These are phyloP conservation scores for Proteromonas lacertae DNA, from an alignment of 352 stramenopile genomes.

Conservation along the genomic window DNA sequence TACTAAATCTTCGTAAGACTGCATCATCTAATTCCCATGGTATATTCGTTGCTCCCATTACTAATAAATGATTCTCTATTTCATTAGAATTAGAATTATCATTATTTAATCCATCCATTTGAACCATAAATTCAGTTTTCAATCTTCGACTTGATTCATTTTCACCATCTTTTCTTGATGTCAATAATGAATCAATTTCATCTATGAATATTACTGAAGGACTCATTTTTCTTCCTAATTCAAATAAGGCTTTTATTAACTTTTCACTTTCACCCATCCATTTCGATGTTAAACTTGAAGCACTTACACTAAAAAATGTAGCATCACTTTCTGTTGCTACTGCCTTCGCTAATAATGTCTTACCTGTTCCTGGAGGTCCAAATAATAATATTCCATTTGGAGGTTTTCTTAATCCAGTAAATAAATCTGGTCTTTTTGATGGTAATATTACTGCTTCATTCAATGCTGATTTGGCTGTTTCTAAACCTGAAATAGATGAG, in stretches of 20 bases:
- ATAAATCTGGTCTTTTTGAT: conserved; percentile 62
- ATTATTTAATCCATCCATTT: too few relatives aligned
- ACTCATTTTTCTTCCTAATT: conserved; percentile 80
- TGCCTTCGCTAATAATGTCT: too few relatives aligned
- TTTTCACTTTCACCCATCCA: conserved; percentile 85
- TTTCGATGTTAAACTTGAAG: conserved; percentile 57
- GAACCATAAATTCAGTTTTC: conserved; percentile 94
- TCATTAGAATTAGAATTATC: too few relatives aligned
- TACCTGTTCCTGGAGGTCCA: too few relatives aligned
- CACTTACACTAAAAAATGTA: conserved; percentile 88
- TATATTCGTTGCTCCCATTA: too few relatives aligned
- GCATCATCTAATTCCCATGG: conserved; percentile 88
- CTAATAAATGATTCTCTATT: too few relatives aligned
- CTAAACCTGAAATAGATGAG: too few relatives aligned
- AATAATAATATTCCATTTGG: too few relatives aligned
- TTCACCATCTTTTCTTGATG: conserved; percentile 64
- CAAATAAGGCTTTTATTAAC: conserved; percentile 76
- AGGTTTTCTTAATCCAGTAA: too few relatives aligned
- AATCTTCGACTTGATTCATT: conserved; percentile 69
- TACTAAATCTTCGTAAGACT: conserved; percentile 70
- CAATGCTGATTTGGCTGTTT: conserved; percentile 72
- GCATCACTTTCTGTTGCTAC: conserved; percentile 90
- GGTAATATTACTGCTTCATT: conserved; percentile 93
- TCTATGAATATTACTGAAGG: too few relatives aligned
- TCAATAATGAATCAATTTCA: too few relatives aligned